These are phyloP conservation scores for Hansenula sp. DNA, from an alignment of 1,139 yeast species.

Conservation along the genomic window DNA sequence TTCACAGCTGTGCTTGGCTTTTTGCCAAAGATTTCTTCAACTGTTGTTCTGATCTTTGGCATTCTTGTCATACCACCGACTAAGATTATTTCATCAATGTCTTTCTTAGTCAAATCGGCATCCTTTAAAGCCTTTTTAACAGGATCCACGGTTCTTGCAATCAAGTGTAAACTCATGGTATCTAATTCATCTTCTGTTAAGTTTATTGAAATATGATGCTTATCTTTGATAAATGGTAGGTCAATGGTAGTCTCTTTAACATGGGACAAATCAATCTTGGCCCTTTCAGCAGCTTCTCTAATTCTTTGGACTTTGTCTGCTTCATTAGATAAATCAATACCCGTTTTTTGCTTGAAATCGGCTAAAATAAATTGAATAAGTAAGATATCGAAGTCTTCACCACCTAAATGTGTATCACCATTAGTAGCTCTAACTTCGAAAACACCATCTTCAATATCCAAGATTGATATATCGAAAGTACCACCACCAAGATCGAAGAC, in stretches of 20 bases:
- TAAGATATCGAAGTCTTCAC: constrained; percentile 74
- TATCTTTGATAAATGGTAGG: constrained; percentile 54
- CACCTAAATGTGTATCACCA: constrained; percentile 83
- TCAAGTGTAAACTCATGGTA: constrained; percentile 55
- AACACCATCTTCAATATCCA: constrained; percentile 78
- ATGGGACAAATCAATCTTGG: constrained; percentile 69
- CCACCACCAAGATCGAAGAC: constrained; percentile 86
- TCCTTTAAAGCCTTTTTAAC: constrained; percentile 66
- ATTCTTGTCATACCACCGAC: constrained; percentile 88
- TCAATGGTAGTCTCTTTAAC: constrained; percentile 51
- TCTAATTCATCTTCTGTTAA: constrained; percentile 65
- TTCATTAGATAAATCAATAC: constrained; percentile 37
- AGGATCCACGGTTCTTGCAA: constrained; percentile 60
- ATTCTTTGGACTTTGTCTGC: constrained; percentile 62
- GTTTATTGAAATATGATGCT: constrained; percentile 45
- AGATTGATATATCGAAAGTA: constrained; percentile 74
- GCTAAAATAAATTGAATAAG: constrained; percentile 51
- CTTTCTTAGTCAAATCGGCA: constrained; percentile 58
- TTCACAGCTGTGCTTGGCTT: constrained; percentile 64
- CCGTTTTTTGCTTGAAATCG: constrained; percentile 40
- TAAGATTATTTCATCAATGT: constrained; percentile 65
- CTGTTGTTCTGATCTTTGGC: constrained; percentile 66
- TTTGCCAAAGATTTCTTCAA: constrained; percentile 52
- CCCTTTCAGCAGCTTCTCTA: constrained; percentile 67
- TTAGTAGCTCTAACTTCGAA: constrained; percentile 81